Evolutionary conservation across 139 green algal species (phyloP).

Genomic region (Desmodesmus armatus): DNA sequence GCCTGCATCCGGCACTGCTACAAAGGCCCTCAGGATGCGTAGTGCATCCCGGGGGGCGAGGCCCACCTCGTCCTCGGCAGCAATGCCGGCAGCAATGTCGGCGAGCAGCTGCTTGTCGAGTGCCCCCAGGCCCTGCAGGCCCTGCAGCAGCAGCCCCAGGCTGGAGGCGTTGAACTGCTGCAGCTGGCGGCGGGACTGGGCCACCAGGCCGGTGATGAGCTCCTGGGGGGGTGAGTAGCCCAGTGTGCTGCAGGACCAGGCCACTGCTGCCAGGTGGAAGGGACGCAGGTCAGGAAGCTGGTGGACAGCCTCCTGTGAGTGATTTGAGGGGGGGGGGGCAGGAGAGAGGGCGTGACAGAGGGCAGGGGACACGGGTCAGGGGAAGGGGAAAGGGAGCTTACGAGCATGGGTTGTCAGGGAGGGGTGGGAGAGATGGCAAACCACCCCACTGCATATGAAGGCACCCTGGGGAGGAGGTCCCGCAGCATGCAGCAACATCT

Average conservation of each 20-base stretch:
- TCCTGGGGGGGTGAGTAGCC: neutral
- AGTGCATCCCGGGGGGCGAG: constrained; percentile 3
- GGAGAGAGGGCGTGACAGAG: too few species aligned
- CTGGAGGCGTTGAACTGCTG: constrained; percentile 7
- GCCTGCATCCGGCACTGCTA: constrained; percentile 7
- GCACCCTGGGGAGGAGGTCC: too few species aligned
- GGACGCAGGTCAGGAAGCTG: constrained; percentile 21
- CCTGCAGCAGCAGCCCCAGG: constrained; percentile 40
- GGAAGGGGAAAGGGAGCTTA: too few species aligned
- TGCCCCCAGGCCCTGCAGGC: constrained; percentile 2
- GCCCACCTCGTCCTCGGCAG: constrained; percentile 23
- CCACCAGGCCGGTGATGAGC: neutral
- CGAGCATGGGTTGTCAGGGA: too few species aligned
- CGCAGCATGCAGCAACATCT: too few species aligned
- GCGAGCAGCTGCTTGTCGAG: constrained; percentile 17
- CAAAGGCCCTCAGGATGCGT: constrained; percentile 28
- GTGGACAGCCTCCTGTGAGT: constrained; percentile 21
- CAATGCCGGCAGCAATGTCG: constrained; percentile 37
- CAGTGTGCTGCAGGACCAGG: constrained; percentile 16
- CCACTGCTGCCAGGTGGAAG: constrained; percentile 13
- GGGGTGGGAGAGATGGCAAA: too few species aligned
- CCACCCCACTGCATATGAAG: too few species aligned
- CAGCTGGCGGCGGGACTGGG: neutral
- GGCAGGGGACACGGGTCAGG: too few species aligned
- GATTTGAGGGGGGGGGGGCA: too few species aligned